A percentile compares a stretch with the other conserved stretches of the same genome.
phyloP scores from a whole-genome alignment of 495 filamentous ascomycete genomes.

The Penicillium salamii region DNA sequence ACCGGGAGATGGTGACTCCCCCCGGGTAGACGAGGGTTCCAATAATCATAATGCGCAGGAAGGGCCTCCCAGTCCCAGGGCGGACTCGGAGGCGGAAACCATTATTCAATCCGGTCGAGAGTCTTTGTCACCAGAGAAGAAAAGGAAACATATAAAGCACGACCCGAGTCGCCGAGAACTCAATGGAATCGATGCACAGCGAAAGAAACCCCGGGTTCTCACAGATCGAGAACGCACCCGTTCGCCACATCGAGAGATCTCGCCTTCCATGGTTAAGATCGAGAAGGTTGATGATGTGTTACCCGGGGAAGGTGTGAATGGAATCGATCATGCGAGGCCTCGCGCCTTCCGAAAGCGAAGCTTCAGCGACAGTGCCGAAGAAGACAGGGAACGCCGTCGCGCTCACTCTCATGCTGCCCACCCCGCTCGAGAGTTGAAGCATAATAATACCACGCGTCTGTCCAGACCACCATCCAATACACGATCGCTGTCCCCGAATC shows the following conservation, averaged over 20 bases:
- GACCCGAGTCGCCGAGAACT: conserved; percentile 42
- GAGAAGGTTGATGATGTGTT: conserved; percentile 36
- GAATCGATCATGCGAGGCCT: conserved; percentile 14
- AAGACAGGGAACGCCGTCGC: conserved; percentile 28
- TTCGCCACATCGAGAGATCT: conserved; percentile 26
- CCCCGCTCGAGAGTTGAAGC: conserved; percentile 27
- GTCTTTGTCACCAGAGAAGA: conserved; percentile 64
- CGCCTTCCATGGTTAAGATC: conserved; percentile 33
- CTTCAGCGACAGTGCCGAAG: conserved; percentile 42
- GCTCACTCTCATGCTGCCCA: conserved; percentile 18
- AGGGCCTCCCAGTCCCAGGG: conserved; percentile 39
- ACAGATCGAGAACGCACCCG: conserved; percentile 23
- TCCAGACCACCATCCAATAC: conserved; percentile 41
- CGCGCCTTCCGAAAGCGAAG: conserved; percentile 38
- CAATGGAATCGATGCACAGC: conserved; percentile 48
- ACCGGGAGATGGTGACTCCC: conserved; percentile 20
- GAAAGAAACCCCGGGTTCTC: conserved; percentile 35
- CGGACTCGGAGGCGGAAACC: conserved; percentile 78
- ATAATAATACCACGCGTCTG: conserved; percentile 23
- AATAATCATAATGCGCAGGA: conserved; percentile 27
- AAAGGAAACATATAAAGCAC: conserved; percentile 66
- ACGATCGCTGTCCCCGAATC: conserved; percentile 62
- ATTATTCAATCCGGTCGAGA: conserved; percentile 74
- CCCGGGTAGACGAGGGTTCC: conserved; percentile 17
- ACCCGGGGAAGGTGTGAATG: conserved; percentile 20